phyloP scores from a whole-genome alignment of 176 grass and related monocot genomes.

The Eremochloa ophiuroides region DNA sequence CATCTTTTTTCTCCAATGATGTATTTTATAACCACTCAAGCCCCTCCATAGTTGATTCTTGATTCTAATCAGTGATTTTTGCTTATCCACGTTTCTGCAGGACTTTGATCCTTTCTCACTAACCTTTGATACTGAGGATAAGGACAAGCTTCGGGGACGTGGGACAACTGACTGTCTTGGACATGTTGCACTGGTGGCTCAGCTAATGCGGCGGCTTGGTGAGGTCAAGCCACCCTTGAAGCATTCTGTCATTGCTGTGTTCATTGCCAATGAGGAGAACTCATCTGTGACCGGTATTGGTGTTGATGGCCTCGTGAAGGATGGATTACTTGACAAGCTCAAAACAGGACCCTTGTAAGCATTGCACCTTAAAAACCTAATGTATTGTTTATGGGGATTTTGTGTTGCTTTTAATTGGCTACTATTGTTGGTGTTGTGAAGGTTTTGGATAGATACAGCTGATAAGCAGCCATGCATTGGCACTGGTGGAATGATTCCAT shows the following conservation, averaged over 20 bases:
- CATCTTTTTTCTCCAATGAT: neutral
- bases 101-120: conserved; percentile 87
- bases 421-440: conserved; percentile 6
- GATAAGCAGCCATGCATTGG: conserved; percentile 96
- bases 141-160: conserved; percentile 73
- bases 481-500: conserved; percentile 81
- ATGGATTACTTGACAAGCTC: conserved; percentile 70
- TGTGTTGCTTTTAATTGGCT: conserved; percentile 1
- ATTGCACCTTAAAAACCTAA: neutral
- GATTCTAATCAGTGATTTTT: conserved; percentile 3
- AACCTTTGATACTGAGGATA: conserved; percentile 72
- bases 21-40: neutral
- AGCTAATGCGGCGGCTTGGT: conserved; percentile 78
- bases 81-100: conserved; percentile 14
- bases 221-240: conserved; percentile 67
- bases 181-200: conserved; percentile 86
- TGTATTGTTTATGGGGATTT: neutral
- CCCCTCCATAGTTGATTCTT: neutral
- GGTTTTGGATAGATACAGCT: conserved; percentile 96
- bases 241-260: conserved; percentile 75
- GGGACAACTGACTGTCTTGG: conserved; percentile 91
- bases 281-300: conserved; percentile 70
- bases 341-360: conserved; percentile 86
- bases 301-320: conserved; percentile 78
- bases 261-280: conserved; percentile 95